Conservation (phyloP, 768 basidiomycete species). For the Imleria badia region DNA sequence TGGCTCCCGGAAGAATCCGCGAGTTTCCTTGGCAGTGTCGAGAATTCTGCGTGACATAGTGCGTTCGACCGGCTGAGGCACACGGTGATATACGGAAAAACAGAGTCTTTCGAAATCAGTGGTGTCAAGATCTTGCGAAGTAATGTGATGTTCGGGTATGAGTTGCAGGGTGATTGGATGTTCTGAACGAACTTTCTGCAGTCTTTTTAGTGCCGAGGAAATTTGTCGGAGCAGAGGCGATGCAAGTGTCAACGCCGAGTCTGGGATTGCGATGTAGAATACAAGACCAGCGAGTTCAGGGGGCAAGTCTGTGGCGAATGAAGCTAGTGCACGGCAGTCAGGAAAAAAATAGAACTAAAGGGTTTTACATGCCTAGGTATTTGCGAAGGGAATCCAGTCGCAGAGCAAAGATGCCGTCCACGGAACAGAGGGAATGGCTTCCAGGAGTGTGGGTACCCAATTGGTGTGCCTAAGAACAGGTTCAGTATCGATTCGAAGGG, state of each 20-base stretch:
- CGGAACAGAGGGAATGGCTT: constrained; percentile 42
- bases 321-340: constrained; percentile 35
- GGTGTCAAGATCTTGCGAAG: constrained; percentile 28
- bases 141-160: constrained; percentile 64
- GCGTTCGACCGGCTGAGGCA: constrained; percentile 59
- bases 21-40: constrained; percentile 38
- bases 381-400: constrained; percentile 74
- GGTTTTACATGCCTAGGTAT: constrained; percentile 46
- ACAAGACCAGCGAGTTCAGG: constrained; percentile 45
- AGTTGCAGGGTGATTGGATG: constrained; percentile 66
- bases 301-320: constrained; percentile 48
- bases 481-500: constrained; percentile 12
- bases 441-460: constrained; percentile 60
- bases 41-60: constrained; percentile 54
- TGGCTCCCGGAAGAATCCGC: constrained; percentile 61
- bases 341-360: background rate
- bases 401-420: constrained; percentile 60
- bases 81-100: constrained; percentile 69
- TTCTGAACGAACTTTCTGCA: constrained; percentile 45
- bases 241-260: constrained; percentile 56
- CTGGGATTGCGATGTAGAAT: constrained; percentile 68
- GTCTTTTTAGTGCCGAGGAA: constrained; percentile 60
- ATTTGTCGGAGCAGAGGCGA: constrained; percentile 71
- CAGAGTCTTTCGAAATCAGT: constrained; percentile 50
- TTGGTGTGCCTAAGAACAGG: constrained; percentile 50